These are phyloP conservation scores for Hura crepitans DNA, from an alignment of 441 rosid species.

Conservation along the genomic window DNA sequence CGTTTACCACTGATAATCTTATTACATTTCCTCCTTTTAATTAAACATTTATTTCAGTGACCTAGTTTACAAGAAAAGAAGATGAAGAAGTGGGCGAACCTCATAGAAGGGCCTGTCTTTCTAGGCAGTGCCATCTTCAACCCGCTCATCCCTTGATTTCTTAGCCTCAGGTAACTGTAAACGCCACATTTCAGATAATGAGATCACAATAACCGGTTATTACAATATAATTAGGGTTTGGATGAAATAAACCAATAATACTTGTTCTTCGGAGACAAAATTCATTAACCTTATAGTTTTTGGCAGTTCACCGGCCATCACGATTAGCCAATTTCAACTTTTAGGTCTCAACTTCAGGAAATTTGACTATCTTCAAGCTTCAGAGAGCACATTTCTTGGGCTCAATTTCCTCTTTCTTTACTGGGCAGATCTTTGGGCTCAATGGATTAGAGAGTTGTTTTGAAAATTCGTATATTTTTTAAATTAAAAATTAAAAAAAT, in stretches of 20 bases:
- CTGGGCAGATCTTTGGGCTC: too few species aligned
- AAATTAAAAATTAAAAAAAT: background rate
- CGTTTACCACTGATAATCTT: background rate
- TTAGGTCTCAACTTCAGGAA: background rate
- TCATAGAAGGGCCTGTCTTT: conserved; percentile 84
- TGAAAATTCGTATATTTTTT: background rate
- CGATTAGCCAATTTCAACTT: conserved; percentile 7
- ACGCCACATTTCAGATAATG: background rate
- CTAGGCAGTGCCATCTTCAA: conserved; percentile 93
- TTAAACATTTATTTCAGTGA: background rate
- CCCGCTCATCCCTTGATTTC: conserved; percentile 79
- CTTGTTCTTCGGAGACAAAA: conserved; percentile 89
- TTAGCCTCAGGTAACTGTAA: conserved; percentile 73
- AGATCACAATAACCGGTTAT: background rate
- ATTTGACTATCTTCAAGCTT: background rate
- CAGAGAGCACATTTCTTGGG: too few species aligned
- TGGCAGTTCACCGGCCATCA: conserved; percentile 60
- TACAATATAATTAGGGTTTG: conserved; percentile 28
- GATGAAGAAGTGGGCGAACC: conserved; percentile 34
- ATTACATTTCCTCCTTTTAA: background rate
- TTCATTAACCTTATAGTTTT: conserved; percentile 60
- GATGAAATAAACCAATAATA: conserved; percentile 14
- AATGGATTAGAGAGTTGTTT: too few species aligned
- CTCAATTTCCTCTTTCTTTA: too few species aligned
- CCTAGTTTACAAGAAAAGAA: background rate